These are phyloP conservation scores for Biscutella laevigata DNA, from an alignment of 441 rosid species.

Conservation along the genomic window DNA sequence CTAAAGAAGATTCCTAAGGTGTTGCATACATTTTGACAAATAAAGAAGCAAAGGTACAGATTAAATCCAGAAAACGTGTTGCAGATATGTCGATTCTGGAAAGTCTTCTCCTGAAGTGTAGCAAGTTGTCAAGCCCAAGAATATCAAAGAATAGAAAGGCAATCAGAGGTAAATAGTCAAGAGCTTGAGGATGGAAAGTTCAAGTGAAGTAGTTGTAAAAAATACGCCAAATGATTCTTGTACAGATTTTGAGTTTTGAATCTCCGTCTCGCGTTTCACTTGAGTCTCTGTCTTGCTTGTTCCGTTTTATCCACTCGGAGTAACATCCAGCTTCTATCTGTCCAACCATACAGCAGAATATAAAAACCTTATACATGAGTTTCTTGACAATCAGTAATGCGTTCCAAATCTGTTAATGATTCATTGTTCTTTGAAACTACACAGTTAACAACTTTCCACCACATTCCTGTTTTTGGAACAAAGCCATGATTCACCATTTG, in stretches of 20 bases:
- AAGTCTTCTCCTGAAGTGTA: slow-evolving; percentile 3
- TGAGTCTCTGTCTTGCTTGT: neutral
- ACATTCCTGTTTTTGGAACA: slow-evolving; percentile 65
- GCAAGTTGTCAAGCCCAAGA: neutral
- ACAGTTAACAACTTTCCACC: slow-evolving; percentile 41
- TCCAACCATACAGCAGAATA: neutral
- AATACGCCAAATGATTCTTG: slow-evolving; percentile 4
- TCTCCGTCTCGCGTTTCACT: neutral
- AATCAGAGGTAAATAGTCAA: neutral
- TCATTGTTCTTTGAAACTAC: slow-evolving; percentile 21
- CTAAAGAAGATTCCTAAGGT: slow-evolving; percentile 3
- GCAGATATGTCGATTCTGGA: neutral
- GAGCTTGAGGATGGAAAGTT: neutral
- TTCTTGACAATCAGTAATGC: slow-evolving; percentile 14
- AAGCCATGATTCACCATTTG: slow-evolving; percentile 69
- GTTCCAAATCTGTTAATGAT: slow-evolving; percentile 13
- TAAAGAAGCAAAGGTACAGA: slow-evolving; percentile 16
- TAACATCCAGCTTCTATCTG: neutral
- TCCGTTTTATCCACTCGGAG: neutral
- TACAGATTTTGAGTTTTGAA: slow-evolving; percentile 18
- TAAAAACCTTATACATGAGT: slow-evolving; percentile 4
- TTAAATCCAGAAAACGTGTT: neutral
- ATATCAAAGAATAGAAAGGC: neutral
- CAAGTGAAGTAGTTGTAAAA: slow-evolving; percentile 11
- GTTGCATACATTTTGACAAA: slow-evolving; percentile 1